phyloP scores from a whole-genome alignment of 768 basidiomycete genomes.

The Tylopilus cervinicoccineus region DNA sequence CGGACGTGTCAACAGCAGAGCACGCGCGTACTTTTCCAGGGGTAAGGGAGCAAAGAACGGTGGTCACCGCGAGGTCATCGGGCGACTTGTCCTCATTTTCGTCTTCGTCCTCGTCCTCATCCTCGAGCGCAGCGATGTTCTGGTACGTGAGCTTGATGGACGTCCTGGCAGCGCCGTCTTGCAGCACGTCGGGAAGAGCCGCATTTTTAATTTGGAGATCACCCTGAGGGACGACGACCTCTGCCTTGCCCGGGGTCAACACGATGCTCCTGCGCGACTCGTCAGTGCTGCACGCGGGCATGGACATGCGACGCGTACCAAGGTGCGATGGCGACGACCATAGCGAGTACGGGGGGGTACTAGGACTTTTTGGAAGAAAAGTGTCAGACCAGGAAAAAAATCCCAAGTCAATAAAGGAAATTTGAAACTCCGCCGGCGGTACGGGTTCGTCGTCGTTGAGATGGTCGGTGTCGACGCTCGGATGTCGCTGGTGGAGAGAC shows the following conservation, averaged over 20 bases:
- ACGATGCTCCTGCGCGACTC: constrained; percentile 51
- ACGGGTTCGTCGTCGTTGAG: constrained; percentile 15
- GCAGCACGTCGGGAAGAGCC: constrained; percentile 70
- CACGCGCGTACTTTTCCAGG: constrained; percentile 63
- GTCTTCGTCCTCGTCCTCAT: constrained; percentile 41
- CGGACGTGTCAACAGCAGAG: not conserved
- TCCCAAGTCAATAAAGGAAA: not conserved
- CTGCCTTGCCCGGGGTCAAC: constrained; percentile 53
- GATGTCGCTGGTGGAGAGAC: not conserved
- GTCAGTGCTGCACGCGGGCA: constrained; percentile 4
- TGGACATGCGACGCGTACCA: constrained; percentile 46
- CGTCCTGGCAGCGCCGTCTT: constrained; percentile 55
- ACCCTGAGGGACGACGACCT: constrained; percentile 54
- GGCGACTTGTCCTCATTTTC: constrained; percentile 41
- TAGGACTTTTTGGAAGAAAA: not conserved
- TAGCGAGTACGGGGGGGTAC: too few relatives aligned
- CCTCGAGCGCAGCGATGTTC: constrained; percentile 33
- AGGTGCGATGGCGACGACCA: constrained; percentile 60
- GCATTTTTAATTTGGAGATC: constrained; percentile 82
- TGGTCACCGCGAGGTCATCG: constrained; percentile 40
- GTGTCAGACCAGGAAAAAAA: constrained; percentile 7
- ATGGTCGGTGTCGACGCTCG: constrained; percentile 47
- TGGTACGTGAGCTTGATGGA: constrained; percentile 64
- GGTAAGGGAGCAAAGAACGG: constrained; percentile 74
- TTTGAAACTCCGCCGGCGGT: constrained; percentile 45